These are phyloP conservation scores for Baeospora myosura DNA, from an alignment of 1,284 basidiomycete genomes.

Conservation along the genomic window DNA sequence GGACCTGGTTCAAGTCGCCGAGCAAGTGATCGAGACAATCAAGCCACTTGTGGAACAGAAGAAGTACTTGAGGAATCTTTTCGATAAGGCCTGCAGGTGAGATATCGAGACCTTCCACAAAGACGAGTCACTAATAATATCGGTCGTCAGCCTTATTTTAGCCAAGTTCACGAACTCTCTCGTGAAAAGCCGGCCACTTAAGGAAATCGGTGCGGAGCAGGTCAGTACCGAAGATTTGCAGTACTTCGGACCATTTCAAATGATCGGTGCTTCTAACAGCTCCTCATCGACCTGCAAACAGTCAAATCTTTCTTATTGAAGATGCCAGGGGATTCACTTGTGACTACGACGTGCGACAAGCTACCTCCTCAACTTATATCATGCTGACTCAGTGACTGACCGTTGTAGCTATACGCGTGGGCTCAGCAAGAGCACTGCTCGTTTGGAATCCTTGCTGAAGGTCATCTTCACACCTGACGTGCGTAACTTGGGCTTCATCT, in stretches of 20 bases:
- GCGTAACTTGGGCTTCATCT: conserved; percentile 14
- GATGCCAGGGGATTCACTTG: conserved; percentile 66
- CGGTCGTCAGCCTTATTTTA: conserved; percentile 59
- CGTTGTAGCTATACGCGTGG: conserved; percentile 67
- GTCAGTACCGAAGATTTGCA: conserved; percentile 30
- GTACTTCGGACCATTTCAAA: conserved; percentile 3
- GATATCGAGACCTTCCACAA: no score
- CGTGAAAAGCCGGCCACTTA: conserved; percentile 81
- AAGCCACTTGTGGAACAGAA: conserved; percentile 82
- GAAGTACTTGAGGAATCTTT: conserved; percentile 85
- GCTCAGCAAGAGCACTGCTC: conserved; percentile 72
- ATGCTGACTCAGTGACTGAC: no score
- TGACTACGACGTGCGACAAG: conserved; percentile 52
- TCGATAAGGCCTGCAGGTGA: conserved; percentile 87
- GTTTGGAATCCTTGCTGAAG: conserved; percentile 87
- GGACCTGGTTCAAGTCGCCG: conserved; percentile 63
- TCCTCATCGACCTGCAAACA: conserved; percentile 86
- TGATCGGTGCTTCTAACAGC: conserved; percentile 43
- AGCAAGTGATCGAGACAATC: conserved; percentile 58
- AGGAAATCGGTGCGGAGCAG: conserved; percentile 90
- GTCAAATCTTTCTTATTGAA: conserved; percentile 80
- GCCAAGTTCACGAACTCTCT: conserved; percentile 82
- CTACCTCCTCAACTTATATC: no score
- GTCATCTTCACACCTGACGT: conserved; percentile 89
- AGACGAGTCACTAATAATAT: background rate